Percentiles rank a stretch among this genome's conserved stretches.
Evolutionary conservation across 1,139 yeast genomes (phyloP).

Genomic region (Debaryomycetaceae sp.): DNA sequence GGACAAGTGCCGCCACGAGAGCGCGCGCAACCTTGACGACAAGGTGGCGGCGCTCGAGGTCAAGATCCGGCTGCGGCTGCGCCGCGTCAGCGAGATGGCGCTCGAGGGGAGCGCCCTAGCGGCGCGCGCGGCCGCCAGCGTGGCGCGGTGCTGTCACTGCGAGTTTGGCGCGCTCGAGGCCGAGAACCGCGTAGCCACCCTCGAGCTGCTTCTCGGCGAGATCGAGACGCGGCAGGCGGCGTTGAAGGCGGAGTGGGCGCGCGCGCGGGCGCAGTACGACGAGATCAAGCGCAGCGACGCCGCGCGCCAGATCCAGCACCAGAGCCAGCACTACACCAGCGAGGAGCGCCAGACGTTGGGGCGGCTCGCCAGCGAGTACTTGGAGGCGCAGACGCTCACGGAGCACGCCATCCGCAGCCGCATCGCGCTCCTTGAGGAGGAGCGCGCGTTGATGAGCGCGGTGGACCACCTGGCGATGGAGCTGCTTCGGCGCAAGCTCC

Average conservation of each 20-base stretch:
- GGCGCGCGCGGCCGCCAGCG: constrained; percentile 17
- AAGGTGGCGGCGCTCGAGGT: constrained; percentile 20
- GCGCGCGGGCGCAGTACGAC: constrained; percentile 39
- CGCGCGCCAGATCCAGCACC: constrained; percentile 36
- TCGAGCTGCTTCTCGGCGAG: constrained; percentile 28
- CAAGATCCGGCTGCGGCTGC: constrained; percentile 22
- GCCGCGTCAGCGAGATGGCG: constrained; percentile 16
- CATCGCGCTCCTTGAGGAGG: constrained; percentile 35
- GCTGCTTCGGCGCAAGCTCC: constrained; percentile 25
- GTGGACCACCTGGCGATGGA: constrained; percentile 38
- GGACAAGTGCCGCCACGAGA: constrained; percentile 20
- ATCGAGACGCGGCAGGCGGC: constrained; percentile 27
- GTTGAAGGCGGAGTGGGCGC: constrained; percentile 29
- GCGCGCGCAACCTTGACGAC: constrained; percentile 26
- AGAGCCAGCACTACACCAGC: constrained; percentile 34
- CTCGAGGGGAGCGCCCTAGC: constrained; percentile 14
- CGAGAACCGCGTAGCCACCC: constrained; percentile 30
- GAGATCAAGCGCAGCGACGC: constrained; percentile 43
- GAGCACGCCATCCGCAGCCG: constrained; percentile 29
- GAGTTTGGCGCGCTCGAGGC: constrained; percentile 25
- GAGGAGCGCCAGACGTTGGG: constrained; percentile 42
- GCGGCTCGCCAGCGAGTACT: constrained; percentile 41
- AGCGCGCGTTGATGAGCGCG: constrained; percentile 32
- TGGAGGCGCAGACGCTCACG: constrained; percentile 37
- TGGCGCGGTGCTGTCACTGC: constrained; percentile 18